phyloP scores from a whole-genome alignment of 2,329 filamentous ascomycete genomes.

The Penicillium expansum region DNA sequence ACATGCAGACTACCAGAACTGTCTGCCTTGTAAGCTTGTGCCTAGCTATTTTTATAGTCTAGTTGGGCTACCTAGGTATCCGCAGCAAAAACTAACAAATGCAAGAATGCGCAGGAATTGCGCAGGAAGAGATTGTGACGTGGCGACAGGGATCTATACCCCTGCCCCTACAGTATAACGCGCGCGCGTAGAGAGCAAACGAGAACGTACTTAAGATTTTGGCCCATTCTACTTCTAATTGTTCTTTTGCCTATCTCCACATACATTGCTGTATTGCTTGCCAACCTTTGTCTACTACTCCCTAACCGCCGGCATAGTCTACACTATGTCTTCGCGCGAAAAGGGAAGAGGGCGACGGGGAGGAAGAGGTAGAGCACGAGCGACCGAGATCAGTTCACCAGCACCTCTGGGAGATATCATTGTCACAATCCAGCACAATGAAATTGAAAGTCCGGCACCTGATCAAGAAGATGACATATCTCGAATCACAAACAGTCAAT shows the following conservation, averaged over 20 bases:
- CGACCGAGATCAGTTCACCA: not conserved
- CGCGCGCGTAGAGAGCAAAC: not conserved
- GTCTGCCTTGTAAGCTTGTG: not conserved
- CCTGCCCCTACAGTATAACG: not conserved
- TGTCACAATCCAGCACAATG: slow-evolving; percentile 12
- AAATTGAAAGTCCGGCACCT: slow-evolving; percentile 1
- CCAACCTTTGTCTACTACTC: not conserved
- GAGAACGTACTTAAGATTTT: rapidly evolving
- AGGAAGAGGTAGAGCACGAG: not conserved
- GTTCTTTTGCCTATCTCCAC: not conserved
- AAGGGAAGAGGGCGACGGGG: not conserved
- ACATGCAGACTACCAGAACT: not conserved
- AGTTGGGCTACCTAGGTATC: not conserved
- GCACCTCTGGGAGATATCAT: slow-evolving; percentile 18
- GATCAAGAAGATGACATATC: slow-evolving; percentile 3
- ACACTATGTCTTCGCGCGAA: not conserved
- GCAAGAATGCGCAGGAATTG: not conserved
- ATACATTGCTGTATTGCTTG: not conserved
- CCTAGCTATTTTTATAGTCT: not conserved
- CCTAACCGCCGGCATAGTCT: not conserved
- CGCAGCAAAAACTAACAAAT: not conserved
- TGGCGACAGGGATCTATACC: not conserved
- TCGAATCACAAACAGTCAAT: slow-evolving; percentile 41
- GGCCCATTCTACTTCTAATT: too few relatives aligned
- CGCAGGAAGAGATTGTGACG: not conserved